Evolutionary conservation across 352 stramenopile genomes (phyloP).

Genomic region (Thalassiosira pacifica): DNA sequence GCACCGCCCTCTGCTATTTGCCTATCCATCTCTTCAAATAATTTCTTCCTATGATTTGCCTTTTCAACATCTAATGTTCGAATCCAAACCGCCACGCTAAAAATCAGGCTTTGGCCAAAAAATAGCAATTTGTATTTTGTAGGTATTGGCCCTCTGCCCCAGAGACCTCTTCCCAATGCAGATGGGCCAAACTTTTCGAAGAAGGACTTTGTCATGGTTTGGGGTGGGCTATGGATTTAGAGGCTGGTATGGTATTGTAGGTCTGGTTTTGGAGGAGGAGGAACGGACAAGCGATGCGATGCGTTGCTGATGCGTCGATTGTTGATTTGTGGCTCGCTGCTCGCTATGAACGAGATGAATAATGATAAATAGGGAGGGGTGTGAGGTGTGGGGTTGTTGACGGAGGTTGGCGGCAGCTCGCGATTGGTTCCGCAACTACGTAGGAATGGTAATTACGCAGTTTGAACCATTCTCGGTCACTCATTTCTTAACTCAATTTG

Average conservation of each 20-base stretch:
- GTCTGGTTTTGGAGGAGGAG: not conserved
- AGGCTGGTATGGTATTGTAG: not conserved
- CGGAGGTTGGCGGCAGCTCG: not conserved
- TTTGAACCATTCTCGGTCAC: too few species aligned
- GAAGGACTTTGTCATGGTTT: conserved; percentile 37
- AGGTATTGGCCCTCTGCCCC: conserved; percentile 55
- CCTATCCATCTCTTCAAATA: conserved; percentile 26
- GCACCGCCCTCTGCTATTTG: not conserved
- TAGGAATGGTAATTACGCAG: not conserved
- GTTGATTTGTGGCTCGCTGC: too few species aligned
- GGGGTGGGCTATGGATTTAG: not conserved
- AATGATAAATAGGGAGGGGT: too few species aligned
- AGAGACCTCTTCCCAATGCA: conserved; percentile 42
- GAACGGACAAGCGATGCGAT: too few species aligned
- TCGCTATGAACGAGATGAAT: too few species aligned
- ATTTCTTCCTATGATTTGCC: conserved; percentile 29
- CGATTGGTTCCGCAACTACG: not conserved
- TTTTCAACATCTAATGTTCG: conserved; percentile 46
- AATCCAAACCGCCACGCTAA: conserved; percentile 37
- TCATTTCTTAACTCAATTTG: too few species aligned
- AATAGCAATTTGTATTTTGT: conserved; percentile 53
- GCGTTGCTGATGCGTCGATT: too few species aligned
- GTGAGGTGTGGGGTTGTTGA: too few species aligned
- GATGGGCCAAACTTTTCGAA: conserved; percentile 46
- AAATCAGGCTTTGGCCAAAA: conserved; percentile 39